Evolutionary conservation across 2,329 filamentous ascomycete species (phyloP).

Genomic region (Hypoxylon sp.): DNA sequence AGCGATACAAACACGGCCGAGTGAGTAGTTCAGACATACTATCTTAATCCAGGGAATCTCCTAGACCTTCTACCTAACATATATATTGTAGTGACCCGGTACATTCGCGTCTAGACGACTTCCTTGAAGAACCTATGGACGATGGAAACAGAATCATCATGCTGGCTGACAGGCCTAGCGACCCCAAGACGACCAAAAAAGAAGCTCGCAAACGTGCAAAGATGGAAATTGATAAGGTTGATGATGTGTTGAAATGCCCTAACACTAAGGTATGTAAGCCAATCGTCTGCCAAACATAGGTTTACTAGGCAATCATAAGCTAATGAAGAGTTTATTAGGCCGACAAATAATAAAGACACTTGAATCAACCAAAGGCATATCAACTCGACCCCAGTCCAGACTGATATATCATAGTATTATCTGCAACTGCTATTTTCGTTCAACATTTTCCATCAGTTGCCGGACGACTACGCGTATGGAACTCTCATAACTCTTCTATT

Average conservation of each 20-base stretch:
- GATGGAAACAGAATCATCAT: conserved; percentile 36
- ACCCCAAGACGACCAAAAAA: not conserved
- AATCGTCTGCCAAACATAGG: not conserved
- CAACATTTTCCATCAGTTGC: not conserved
- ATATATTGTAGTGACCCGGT: conserved; percentile 9
- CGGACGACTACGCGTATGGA: not conserved
- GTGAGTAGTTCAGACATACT: not conserved
- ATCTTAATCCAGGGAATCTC: not conserved
- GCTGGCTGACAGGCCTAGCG: conserved; percentile 20
- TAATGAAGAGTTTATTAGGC: not conserved
- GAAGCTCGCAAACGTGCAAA: conserved; percentile 11
- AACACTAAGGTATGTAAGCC: conserved; percentile 6
- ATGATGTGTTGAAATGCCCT: not conserved
- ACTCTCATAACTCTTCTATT: not conserved
- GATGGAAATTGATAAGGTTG: conserved; percentile 11
- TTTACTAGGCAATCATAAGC: not conserved
- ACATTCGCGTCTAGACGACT: conserved; percentile 24
- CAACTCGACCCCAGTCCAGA: not conserved
- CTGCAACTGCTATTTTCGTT: not conserved
- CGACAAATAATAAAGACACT: not conserved
- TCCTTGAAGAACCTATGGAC: conserved; percentile 19
- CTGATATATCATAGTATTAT: not conserved
- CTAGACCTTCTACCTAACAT: not conserved
- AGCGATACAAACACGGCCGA: not conserved
- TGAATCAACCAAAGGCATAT: not conserved